phyloP scores from a whole-genome alignment of 768 basidiomycete genomes.

The Cystofilobasidium ferigula region DNA sequence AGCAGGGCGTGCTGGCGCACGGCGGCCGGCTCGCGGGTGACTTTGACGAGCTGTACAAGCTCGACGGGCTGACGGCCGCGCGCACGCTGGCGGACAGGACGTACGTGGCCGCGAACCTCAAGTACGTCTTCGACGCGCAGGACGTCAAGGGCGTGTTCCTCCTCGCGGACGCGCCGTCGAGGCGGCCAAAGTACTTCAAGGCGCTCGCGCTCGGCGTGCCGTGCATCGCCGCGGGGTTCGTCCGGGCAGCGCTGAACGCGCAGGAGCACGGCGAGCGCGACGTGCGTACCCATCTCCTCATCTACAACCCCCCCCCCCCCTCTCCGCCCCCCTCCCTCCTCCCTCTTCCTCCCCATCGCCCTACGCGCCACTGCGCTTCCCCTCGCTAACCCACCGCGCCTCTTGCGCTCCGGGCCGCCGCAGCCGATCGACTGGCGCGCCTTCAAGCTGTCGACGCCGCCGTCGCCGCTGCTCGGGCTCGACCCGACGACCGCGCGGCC shows the following conservation, averaged over 20 bases:
- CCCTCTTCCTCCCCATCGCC: not conserved
- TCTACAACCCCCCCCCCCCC: too few relatives aligned
- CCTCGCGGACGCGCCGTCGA: conserved; percentile 42
- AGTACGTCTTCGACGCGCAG: not conserved
- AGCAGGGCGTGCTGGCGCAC: conserved; percentile 10
- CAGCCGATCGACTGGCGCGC: not conserved
- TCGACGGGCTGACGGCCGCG: not conserved
- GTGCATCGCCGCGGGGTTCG: conserved; percentile 45
- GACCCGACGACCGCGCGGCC: not conserved
- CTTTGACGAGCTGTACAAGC: conserved; percentile 26
- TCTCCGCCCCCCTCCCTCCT: not conserved
- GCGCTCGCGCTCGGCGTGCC: conserved; percentile 80
- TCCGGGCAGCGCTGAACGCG: not conserved
- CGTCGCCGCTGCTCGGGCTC: not conserved
- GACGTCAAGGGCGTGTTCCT: conserved; percentile 31
- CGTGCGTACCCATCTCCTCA: not conserved
- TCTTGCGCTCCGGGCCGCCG: too few relatives aligned
- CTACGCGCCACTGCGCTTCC: not conserved
- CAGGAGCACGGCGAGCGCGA: not conserved
- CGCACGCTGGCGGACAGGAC: not conserved
- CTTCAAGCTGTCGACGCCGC: not conserved
- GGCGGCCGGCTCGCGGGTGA: conserved; percentile 28
- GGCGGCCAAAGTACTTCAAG: conserved; percentile 68
- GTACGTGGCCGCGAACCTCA: not conserved
- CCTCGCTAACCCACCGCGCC: too few relatives aligned